Evolutionary conservation across 192 early-diverging fungal species (phyloP), one percentile per base, ranked within the genome.

Genomic region (Paraglomus brasilianum): DNA sequence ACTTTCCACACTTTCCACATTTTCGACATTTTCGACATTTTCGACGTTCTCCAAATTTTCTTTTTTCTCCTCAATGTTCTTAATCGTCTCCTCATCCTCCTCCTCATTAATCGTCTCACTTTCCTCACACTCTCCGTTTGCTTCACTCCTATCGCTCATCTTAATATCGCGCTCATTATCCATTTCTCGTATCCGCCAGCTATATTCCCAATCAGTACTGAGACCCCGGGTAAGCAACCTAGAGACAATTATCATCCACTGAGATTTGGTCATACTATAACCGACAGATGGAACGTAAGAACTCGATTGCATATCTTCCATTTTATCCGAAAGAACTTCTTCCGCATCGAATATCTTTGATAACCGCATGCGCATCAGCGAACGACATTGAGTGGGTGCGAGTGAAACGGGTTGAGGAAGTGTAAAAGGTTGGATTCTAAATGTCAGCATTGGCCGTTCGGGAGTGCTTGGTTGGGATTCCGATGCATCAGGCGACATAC

Each of bases 391-490:
- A 8, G 68, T 38, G 5, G 40, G 14, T 22, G 41, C 42, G 17
- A 77, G 66, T 19, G 66, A 56, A 36, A 56, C 41, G 0, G 70
- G 70, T n/a, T 64, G 22, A 8, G 77, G 61, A 24, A 77, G 68
- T 3, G 71, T 59, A 66, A 72, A 80, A 10, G 79, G 79, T 49
- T 81, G 72, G 69, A 78, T 78, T 21, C 70, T 81, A 7, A 81
- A 73, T 8, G 79, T 56, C 49, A 73, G 76, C 8, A 40, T 56
- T 0, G 71, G 74, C 7, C 77, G 66, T 55, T 75, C 77, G 42
- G 72, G 57, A 1, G 59, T n/a, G n/a, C 15, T 41, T 17, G 62
- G 21, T 13, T 17, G 21, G 7, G n/a, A 22, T n/a, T 30, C 13
- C 8, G 61, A 19, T 63, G 5, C 40, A 30, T 3, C 30, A 30